phyloP scores from a whole-genome alignment of 176 grass and related monocot species.

The Lolium rigidum region DNA sequence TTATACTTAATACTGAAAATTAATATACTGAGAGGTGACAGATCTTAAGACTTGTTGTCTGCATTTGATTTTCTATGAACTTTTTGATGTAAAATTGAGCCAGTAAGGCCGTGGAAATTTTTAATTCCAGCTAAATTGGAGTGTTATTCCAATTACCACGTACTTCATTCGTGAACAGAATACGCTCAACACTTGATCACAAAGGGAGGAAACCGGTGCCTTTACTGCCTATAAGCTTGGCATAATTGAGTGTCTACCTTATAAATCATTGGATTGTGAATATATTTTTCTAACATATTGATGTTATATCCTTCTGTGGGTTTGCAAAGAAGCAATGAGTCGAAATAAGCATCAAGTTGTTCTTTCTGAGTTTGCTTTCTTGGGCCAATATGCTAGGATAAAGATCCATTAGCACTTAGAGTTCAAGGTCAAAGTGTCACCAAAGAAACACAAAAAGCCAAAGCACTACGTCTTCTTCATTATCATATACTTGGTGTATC shows the following conservation, averaged over 20 bases:
- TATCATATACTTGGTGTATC: neutral
- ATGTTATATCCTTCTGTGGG: neutral
- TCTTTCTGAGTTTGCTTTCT: neutral
- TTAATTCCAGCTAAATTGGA: neutral
- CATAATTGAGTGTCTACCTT: neutral
- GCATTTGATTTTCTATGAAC: neutral
- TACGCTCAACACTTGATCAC: neutral
- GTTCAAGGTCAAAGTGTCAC: neutral
- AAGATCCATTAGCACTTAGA: neutral
- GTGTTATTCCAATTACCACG: neutral
- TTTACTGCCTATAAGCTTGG: neutral
- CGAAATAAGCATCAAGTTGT: neutral
- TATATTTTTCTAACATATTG: neutral
- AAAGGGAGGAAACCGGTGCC: neutral
- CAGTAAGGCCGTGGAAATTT: neutral
- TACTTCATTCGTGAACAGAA: neutral
- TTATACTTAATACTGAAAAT: neutral
- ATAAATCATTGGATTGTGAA: neutral
- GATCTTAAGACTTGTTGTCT: neutral
- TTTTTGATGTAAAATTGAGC: neutral
- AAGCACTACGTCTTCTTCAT: neutral
- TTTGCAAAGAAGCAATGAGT: conserved; percentile 7
- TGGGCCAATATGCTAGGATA: neutral
- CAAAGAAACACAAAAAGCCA: neutral
- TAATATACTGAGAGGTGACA: neutral